Percentiles rank a stretch among this genome's conserved stretches.
Conservation (phyloP, 768 basidiomycete genomes). For the Candolleomyces aberdarensis region DNA sequence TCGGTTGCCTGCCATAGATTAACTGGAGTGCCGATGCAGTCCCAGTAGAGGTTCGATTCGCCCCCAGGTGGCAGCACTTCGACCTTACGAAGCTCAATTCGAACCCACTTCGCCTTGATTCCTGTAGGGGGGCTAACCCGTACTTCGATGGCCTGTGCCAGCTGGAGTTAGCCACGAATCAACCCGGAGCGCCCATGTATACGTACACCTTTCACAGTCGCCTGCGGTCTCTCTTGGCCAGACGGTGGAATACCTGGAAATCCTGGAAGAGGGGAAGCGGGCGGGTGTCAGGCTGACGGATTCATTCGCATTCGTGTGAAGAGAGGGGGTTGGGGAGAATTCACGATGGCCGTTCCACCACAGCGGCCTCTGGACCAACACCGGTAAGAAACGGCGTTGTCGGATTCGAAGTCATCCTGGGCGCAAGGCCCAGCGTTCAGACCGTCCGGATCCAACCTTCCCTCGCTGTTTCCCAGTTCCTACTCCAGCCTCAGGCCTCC, state of each 20-base stretch:
- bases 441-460: no score
- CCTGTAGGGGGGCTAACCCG: constrained; percentile 62
- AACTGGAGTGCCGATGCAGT: constrained; percentile 80
- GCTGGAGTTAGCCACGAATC: constrained; percentile 4
- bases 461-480: no score
- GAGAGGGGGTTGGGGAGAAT: constrained; percentile 6
- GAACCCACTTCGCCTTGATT: constrained; percentile 89
- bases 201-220: constrained; percentile 83
- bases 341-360: not conserved
- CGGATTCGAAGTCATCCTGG: no score
- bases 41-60: constrained; percentile 67
- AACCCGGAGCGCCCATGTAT: constrained; percentile 2
- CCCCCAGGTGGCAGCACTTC: constrained; percentile 79
- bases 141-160: constrained; percentile 77
- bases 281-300: no score
- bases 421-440: no score
- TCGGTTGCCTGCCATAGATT: constrained; percentile 80
- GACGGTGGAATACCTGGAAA: constrained; percentile 86
- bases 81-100: constrained; percentile 87
- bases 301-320: no score
- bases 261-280: constrained; percentile 32
- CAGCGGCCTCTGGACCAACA: not conserved
- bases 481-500: not conserved
- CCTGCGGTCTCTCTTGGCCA: constrained; percentile 67
- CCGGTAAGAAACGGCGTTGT: no score